Evolutionary conservation across 1,284 basidiomycete genomes (phyloP).

Genomic region (Ganoderma sinense): DNA sequence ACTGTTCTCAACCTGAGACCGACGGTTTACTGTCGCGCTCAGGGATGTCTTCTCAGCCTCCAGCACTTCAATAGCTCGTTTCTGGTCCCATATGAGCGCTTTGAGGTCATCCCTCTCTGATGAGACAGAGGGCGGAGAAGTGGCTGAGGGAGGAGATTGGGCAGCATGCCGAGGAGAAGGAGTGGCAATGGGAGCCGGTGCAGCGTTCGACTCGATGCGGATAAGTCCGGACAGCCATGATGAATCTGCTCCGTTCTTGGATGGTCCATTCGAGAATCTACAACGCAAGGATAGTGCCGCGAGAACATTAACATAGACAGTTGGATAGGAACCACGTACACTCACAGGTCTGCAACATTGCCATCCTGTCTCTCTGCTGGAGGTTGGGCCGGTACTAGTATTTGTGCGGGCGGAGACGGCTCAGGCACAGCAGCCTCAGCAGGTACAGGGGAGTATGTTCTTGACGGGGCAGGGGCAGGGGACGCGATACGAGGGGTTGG

Average conservation of each 20-base stretch:
- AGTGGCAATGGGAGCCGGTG: conserved; percentile 33
- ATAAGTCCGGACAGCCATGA: conserved; percentile 67
- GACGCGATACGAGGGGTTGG: conserved; percentile 40
- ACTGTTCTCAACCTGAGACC: conserved; percentile 54
- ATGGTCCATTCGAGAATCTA: conserved; percentile 38
- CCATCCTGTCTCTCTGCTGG: conserved; percentile 28
- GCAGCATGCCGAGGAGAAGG: conserved; percentile 30
- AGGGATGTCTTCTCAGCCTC: conserved; percentile 76
- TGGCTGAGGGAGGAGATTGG: conserved; percentile 19
- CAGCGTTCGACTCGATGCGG: conserved; percentile 48
- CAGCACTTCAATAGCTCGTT: conserved; percentile 69
- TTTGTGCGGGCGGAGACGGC: conserved; percentile 51
- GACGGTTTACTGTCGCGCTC: conserved; percentile 48
- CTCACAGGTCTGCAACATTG: conserved; percentile 41
- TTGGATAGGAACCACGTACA: conserved; percentile 23
- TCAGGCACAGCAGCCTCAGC: conserved; percentile 20
- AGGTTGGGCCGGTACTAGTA: conserved; percentile 32
- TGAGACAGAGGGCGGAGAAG: conserved; percentile 21
- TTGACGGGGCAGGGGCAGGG: conserved; percentile 49
- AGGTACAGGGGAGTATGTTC: conserved; percentile 53
- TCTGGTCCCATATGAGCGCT: conserved; percentile 57
- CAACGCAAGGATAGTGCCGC: conserved; percentile 7
- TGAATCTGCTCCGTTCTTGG: conserved; percentile 42
- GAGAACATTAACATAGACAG: not conserved
- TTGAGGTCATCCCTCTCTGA: conserved; percentile 42